Evolutionary conservation across 2,329 filamentous ascomycete genomes (phyloP).

Genomic region (Aureobasidium sp.): DNA sequence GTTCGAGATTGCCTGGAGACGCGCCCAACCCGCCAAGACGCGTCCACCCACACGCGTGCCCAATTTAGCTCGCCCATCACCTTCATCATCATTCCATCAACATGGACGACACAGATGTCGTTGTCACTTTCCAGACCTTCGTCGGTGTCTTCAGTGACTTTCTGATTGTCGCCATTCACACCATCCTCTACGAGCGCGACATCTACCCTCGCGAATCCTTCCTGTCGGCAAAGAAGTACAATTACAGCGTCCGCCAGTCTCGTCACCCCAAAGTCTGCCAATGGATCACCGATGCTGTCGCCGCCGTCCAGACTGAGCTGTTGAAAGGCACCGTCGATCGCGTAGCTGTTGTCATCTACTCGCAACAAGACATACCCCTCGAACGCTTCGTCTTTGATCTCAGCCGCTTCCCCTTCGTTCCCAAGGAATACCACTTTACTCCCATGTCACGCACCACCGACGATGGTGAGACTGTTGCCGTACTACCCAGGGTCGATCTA

Average conservation of each 20-base stretch:
- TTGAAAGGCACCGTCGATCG: conserved; percentile 50
- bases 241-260: conserved; percentile 75
- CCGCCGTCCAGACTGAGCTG: conserved; percentile 64
- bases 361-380: conserved; percentile 44
- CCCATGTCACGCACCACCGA: conserved; percentile 39
- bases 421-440: conserved; percentile 40
- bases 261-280: conserved; percentile 78
- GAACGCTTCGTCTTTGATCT: conserved; percentile 57
- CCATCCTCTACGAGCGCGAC: conserved; percentile 71
- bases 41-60: not conserved
- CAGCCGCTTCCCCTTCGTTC: conserved; percentile 47
- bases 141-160: conserved; percentile 69
- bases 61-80: not conserved
- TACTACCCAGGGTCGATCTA: conserved; percentile 45
- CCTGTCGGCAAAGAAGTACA: conserved; percentile 71
- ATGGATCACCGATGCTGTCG: conserved; percentile 76
- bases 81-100: not conserved
- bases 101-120: conserved; percentile 14
- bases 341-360: conserved; percentile 52
- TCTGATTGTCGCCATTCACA: conserved; percentile 75
- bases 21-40: not conserved
- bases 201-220: conserved; percentile 77
- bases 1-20: not conserved
- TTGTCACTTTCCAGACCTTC: conserved; percentile 47
- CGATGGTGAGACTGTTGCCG: conserved; percentile 21